Evolutionary conservation across 75 land plant species (phyloP), one percentile per base, ranked within the genome.

Genomic region (Larix kaempferi): DNA sequence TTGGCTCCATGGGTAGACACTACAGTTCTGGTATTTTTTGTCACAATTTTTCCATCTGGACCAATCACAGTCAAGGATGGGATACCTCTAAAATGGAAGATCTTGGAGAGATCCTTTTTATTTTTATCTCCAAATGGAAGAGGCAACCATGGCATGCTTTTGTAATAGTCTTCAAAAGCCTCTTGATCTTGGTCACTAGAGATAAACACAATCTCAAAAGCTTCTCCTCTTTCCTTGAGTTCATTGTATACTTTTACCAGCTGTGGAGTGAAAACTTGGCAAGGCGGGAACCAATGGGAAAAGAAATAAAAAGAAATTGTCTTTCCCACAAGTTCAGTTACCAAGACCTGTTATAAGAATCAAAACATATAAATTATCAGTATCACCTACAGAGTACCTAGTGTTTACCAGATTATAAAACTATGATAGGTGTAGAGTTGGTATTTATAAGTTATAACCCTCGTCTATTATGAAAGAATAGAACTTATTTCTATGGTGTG

Each of bases 101-200:
- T 77, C 37, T 75, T 63, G 15, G 59, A 67, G 3, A 88, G 84
- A 25, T 82, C 82, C 33, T 78, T 60, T 25, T 75, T 78, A 14
- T 80, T 27, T 71, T 73, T 82, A 78, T 85, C 87, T 41, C 64
- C 72, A 67, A 72, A 88, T 3, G 89, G 89, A 3, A 88, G 74
- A 5, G 87, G 82, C 8, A 82, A 71, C 89, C 89, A 88, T 69
- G 89, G 89, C 89, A 88, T 88, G 19, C 10, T 41, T 12, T 17
- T 74, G n/a, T 63, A 26, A 59, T 74, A 82, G 10, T 59, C 56
- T 19, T 78, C 61, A 64, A 88, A 88, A 27, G 80, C 77, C 10
- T 82, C 73, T 69, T 78, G 78, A 75, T 85, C 79, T 56, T 77
- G n/a, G 61, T 88, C 89, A 49, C 79, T 78, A 11, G 89, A 88